Evolutionary conservation across 169 alveolate genomes (phyloP), one percentile per base, ranked within the genome.

Genomic region (Eimeria brunetti): DNA sequence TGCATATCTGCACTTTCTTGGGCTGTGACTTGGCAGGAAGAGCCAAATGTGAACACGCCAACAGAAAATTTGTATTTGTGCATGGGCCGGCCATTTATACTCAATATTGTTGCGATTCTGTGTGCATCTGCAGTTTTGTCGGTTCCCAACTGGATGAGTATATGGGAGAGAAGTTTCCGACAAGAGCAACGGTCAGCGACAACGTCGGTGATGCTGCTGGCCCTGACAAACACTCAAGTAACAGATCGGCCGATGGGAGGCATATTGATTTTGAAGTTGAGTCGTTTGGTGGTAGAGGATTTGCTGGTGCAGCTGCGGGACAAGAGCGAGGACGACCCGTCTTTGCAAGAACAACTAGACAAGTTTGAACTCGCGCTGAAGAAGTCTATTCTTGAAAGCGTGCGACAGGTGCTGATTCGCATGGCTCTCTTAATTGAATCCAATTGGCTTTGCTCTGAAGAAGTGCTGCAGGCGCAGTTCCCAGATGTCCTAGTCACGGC

Each of bases 221-320:
- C 88, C 36, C 16, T 93, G 78, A 51, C 73, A 33, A 51, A 93
- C 78, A 58, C 80, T 71, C 76, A 81, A 56, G 93, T 93, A 12
- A 93, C 96, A 0, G 81, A 62, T 81, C 69, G 90, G 92, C 96
- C 92, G 83, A 83, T 93, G 96, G 78, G 83, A 27, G 96, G 96
- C 20, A 67, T 93, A 36, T 24, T 93, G 71, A 84, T 93, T 22
- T 73, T 93, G 36, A 88, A 93, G 89, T 20, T 93, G 71, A 86
- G 93, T 41, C 93, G 93, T 12, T 27, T 86, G 83, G 93, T 86
- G 62, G 93, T 62, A 41, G 93, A 62, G 62, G 93, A 86, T 27
- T 44, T 86, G 93, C 93, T 86, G 33, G 64, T 60, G 38, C 93
- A 62, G 93, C 64, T 86, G 93, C 62, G 93, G 44, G 83, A 62